phyloP scores from a whole-genome alignment of 2,329 filamentous ascomycete genomes.

The Penicillium sp. region DNA sequence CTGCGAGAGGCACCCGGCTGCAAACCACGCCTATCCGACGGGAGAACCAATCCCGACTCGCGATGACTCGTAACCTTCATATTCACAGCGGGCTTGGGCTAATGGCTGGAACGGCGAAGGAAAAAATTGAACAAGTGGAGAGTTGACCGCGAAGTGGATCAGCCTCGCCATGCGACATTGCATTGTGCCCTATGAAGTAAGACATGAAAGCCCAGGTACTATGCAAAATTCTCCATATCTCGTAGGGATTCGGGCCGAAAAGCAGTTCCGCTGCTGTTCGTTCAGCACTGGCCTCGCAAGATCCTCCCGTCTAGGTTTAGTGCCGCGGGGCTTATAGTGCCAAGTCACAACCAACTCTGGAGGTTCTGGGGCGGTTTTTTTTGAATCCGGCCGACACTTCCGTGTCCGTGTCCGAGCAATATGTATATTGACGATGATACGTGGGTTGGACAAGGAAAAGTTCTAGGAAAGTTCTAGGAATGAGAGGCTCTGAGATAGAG shows the following conservation, averaged over 20 bases:
- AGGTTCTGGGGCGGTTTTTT: neutral
- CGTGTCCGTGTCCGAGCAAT: neutral
- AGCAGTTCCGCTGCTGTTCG: neutral
- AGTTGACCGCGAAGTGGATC: neutral
- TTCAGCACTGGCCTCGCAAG: conserved; percentile 29
- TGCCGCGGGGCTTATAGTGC: conserved; percentile 2
- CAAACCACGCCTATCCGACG: neutral
- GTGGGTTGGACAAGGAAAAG: no score
- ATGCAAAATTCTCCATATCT: conserved; percentile 8
- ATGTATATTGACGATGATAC: no score
- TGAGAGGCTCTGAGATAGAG: no score
- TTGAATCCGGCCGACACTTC: neutral
- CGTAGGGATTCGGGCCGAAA: conserved; percentile 21
- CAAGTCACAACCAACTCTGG: neutral
- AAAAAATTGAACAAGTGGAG: conserved; percentile 7
- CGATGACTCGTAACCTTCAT: neutral
- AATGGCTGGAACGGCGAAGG: neutral
- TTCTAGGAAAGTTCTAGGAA: no score
- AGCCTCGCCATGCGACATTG: neutral
- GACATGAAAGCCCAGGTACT: conserved; percentile 13
- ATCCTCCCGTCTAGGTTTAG: conserved; percentile 32
- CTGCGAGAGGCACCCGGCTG: neutral
- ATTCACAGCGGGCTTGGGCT: neutral
- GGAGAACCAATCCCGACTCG: conserved; percentile 10
- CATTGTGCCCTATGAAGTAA: conserved; percentile 2